These are phyloP conservation scores for Plasmodium blacklocki DNA, from an alignment of 169 alveolate species.

Conservation along the genomic window DNA sequence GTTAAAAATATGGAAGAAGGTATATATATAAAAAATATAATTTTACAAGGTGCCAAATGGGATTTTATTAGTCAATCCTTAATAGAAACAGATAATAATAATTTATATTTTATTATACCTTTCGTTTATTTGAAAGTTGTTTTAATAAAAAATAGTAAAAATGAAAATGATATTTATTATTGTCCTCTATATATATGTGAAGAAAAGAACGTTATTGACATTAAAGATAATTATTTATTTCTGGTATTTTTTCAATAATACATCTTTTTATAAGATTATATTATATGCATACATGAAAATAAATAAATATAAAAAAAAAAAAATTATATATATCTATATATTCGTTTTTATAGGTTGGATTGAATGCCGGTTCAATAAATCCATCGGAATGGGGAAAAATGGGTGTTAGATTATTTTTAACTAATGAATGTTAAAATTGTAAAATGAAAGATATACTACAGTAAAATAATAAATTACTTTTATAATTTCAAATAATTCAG, in stretches of 20 bases:
- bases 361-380: slow-evolving; percentile 49
- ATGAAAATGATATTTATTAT: slow-evolving; percentile 83
- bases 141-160: slow-evolving; percentile 84
- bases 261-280: not conserved
- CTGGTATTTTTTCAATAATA: slow-evolving; percentile 15
- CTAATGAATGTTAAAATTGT: slow-evolving; percentile 33
- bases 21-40: slow-evolving; percentile 90
- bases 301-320: not conserved
- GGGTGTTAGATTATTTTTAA: slow-evolving; percentile 71
- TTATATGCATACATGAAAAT: not conserved
- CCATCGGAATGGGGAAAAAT: slow-evolving; percentile 76
- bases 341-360: slow-evolving; percentile 26
- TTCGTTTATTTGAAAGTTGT: slow-evolving; percentile 94
- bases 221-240: slow-evolving; percentile 78
- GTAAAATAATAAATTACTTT: too few species aligned
- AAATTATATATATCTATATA: not conserved
- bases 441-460: too few species aligned
- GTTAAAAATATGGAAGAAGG: slow-evolving; percentile 89
- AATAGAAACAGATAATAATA: slow-evolving; percentile 93
- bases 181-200: slow-evolving; percentile 94
- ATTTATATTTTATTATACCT: slow-evolving; percentile 91
- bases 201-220: slow-evolving; percentile 78
- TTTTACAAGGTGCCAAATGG: slow-evolving; percentile 96
- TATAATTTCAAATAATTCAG: too few species aligned
- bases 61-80: slow-evolving; percentile 89